A percentile compares a stretch with the other conserved stretches of the same genome.
Evolutionary conservation across 345 rosid genomes (phyloP).

Genomic region (Citrus cavaleriei): DNA sequence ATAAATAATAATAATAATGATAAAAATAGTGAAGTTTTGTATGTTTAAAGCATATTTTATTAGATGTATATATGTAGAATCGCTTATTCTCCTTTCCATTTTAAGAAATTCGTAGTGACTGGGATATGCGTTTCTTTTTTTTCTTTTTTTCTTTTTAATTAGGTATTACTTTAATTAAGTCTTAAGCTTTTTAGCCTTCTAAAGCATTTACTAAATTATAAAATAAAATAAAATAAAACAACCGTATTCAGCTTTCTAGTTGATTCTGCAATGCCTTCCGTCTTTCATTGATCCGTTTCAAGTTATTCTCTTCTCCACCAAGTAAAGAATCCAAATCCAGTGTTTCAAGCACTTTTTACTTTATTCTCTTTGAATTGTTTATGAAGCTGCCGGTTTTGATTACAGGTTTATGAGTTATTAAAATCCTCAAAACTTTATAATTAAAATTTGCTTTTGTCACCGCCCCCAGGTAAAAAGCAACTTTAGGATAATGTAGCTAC

Average conservation of each 20-base stretch:
- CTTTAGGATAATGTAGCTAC: not conserved
- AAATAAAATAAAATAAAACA: no score
- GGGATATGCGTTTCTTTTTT: no score
- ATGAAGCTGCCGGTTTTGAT: not conserved
- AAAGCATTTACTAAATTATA: no score
- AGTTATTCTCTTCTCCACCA: not conserved
- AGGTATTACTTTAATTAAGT: no score
- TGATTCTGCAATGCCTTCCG: not conserved
- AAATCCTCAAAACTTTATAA: not conserved
- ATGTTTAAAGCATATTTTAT: no score
- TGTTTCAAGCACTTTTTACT: not conserved
- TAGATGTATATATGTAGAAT: no score
- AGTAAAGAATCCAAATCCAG: constrained; percentile 21
- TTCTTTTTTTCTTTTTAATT: no score
- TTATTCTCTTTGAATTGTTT: not conserved
- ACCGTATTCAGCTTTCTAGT: not conserved
- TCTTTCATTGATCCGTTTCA: not conserved
- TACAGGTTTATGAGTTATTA: not conserved
- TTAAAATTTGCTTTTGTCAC: not conserved
- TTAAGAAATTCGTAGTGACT: no score
- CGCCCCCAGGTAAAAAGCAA: not conserved
- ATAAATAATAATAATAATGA: no score
- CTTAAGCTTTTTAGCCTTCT: no score
- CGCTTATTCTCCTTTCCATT: no score
- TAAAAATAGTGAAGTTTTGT: no score